phyloP scores from a whole-genome alignment of 495 filamentous ascomycete genomes.

The Aspergillus coremiiformis region DNA sequence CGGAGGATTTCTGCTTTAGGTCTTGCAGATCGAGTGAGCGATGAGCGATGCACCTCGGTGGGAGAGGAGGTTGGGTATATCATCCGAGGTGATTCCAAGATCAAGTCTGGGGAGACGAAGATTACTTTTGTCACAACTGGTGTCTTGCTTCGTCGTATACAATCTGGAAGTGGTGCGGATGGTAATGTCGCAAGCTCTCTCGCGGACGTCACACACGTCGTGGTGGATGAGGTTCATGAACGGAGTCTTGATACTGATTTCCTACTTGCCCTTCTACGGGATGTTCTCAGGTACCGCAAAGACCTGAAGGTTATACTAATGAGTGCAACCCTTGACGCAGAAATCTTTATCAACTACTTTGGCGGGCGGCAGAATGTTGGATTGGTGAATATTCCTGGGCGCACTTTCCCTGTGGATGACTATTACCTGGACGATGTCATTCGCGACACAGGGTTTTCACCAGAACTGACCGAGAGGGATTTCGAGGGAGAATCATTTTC shows the following conservation, averaged over 20 bases:
- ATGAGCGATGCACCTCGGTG: slow-evolving; percentile 74
- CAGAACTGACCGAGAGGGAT: slow-evolving; percentile 27
- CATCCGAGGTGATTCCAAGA: slow-evolving; percentile 86
- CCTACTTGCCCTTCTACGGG: slow-evolving; percentile 77
- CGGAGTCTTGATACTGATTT: slow-evolving; percentile 94
- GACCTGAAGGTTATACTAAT: slow-evolving; percentile 94
- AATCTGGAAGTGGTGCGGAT: slow-evolving; percentile 71
- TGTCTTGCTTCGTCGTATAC: slow-evolving; percentile 82
- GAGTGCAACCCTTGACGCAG: slow-evolving; percentile 92
- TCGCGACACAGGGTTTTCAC: slow-evolving; percentile 64
- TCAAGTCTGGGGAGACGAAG: slow-evolving; percentile 60
- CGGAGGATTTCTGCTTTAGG: slow-evolving; percentile 90
- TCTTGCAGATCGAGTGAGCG: slow-evolving; percentile 86
- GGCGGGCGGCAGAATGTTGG: slow-evolving; percentile 59
- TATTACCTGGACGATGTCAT: slow-evolving; percentile 88
- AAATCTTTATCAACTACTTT: slow-evolving; percentile 82
- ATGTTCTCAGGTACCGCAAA: slow-evolving; percentile 66
- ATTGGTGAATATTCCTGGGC: slow-evolving; percentile 74
- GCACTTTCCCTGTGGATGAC: slow-evolving; percentile 85
- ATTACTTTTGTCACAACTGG: slow-evolving; percentile 96
- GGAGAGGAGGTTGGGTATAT: slow-evolving; percentile 89
- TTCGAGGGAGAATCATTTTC: slow-evolving; percentile 33
- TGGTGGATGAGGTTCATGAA: slow-evolving; percentile 97
- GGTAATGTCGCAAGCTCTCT: slow-evolving; percentile 73
- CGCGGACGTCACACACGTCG: slow-evolving; percentile 85